phyloP scores from a whole-genome alignment of 176 grass and related monocot genomes.

The Secale cereale region DNA sequence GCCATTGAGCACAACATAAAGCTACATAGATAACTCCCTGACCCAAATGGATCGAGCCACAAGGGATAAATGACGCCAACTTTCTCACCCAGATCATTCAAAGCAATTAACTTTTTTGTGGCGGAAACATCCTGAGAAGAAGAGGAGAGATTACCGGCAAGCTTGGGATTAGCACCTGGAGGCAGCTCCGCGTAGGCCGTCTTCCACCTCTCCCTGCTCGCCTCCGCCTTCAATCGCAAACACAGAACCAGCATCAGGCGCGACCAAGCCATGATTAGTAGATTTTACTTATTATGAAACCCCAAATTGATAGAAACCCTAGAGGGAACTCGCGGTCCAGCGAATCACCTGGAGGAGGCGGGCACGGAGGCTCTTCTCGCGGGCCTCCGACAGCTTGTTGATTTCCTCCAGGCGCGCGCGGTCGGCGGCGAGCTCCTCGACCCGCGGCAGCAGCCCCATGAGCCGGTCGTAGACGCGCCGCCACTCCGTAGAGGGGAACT shows the following conservation, averaged over 20 bases:
- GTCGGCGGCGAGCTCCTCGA: conserved; percentile 23
- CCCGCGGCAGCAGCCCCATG: conserved; percentile 26
- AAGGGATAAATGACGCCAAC: not conserved
- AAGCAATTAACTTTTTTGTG: no score
- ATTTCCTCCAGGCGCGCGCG: conserved; percentile 18
- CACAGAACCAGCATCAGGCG: conserved; percentile 18
- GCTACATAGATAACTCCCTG: no score
- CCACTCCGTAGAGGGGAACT: conserved; percentile 1
- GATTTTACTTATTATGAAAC: no score
- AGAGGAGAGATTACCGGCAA: not conserved
- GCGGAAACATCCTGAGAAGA: not conserved
- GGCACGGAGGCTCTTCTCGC: not conserved
- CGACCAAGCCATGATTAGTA: no score
- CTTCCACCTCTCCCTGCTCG: not conserved
- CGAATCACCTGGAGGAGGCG: not conserved
- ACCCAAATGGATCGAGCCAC: no score
- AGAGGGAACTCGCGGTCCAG: not conserved
- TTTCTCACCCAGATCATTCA: not conserved
- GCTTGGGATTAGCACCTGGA: conserved; percentile 7
- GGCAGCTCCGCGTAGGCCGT: conserved; percentile 4
- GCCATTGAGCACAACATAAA: no score
- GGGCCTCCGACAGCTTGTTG: not conserved
- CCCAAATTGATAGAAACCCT: not conserved
- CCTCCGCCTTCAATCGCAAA: not conserved
- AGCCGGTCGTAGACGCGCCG: conserved; percentile 12